These are phyloP conservation scores for Linum lewisii DNA, from an alignment of 345 rosid genomes.

Conservation along the genomic window DNA sequence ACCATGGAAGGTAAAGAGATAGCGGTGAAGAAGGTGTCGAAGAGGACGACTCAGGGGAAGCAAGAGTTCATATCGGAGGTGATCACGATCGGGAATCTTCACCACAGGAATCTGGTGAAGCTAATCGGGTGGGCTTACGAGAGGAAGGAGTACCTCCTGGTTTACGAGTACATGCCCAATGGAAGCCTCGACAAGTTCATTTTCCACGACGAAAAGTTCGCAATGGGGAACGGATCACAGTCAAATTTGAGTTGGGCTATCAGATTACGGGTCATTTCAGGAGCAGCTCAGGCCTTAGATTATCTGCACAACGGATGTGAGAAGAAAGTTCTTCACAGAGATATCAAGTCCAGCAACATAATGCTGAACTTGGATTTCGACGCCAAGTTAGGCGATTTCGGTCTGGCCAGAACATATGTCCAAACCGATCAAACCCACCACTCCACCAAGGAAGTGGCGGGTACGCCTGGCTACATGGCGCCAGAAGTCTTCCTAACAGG, in stretches of 20 bases:
- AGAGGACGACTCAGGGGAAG: slow-evolving; percentile 61
- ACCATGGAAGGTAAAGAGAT: slow-evolving; percentile 35
- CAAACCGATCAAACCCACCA: slow-evolving; percentile 57
- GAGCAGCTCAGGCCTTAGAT: slow-evolving; percentile 60
- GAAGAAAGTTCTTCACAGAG: slow-evolving; percentile 57
- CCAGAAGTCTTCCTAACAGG: slow-evolving; percentile 57
- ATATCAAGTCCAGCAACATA: slow-evolving; percentile 66
- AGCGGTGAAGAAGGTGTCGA: slow-evolving; percentile 61
- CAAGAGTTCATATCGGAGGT: slow-evolving; percentile 74
- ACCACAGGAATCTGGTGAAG: slow-evolving; percentile 61
- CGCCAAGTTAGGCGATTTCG: slow-evolving; percentile 62
- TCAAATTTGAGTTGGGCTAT: slow-evolving; percentile 32
- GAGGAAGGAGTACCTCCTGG: slow-evolving; percentile 40
- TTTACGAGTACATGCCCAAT: slow-evolving; percentile 62
- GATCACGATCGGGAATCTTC: slow-evolving; percentile 60
- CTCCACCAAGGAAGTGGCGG: slow-evolving; percentile 55
- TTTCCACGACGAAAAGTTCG: slow-evolving; percentile 12
- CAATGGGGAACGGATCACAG: slow-evolving; percentile 14
- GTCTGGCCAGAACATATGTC: slow-evolving; percentile 58
- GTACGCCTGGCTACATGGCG: slow-evolving; percentile 84
- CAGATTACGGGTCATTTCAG: slow-evolving; percentile 38
- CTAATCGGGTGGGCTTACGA: slow-evolving; percentile 78
- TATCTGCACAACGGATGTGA: slow-evolving; percentile 65
- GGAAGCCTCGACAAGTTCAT: slow-evolving; percentile 61
- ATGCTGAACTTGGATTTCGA: slow-evolving; percentile 58